Evolutionary conservation across 116 monocot species (phyloP).

Genomic region (Posidonia oceanica): DNA sequence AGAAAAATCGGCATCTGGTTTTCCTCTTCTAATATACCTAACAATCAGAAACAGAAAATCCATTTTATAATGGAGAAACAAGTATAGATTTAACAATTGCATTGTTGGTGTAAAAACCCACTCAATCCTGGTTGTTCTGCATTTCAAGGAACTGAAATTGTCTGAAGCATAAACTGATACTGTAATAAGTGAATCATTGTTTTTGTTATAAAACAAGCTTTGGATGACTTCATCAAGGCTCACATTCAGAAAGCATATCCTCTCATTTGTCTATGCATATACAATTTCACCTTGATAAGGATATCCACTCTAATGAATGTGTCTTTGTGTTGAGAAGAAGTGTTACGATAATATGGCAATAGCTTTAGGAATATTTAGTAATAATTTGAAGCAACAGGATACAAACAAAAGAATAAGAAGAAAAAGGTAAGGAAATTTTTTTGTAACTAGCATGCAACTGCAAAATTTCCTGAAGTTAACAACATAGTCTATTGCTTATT

Average conservation of each 20-base stretch:
- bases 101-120: constrained; percentile 3
- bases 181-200: constrained; percentile 77
- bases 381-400: too few relatives aligned
- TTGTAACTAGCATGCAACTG: too few relatives aligned
- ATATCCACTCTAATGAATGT: too few relatives aligned
- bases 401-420: too few relatives aligned
- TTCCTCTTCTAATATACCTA: constrained; percentile 62
- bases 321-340: too few relatives aligned
- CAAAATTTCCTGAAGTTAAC: too few relatives aligned
- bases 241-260: constrained; percentile 80
- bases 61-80: constrained; percentile 1
- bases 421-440: too few relatives aligned
- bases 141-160: constrained; percentile 74
- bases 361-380: too few relatives aligned
- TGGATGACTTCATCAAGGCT: constrained; percentile 79
- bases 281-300: too few relatives aligned
- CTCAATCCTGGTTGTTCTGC: constrained; percentile 77
- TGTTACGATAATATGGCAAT: too few relatives aligned
- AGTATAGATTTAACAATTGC: too few relatives aligned
- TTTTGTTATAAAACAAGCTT: constrained; percentile 85
- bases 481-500: too few relatives aligned
- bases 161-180: constrained; percentile 81
- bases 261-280: constrained; percentile 49
- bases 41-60: constrained; percentile 2
- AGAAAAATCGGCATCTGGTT: constrained; percentile 68